phyloP scores from a whole-genome alignment of 257 asterid species.

The Parsonsia alboflavescens region DNA sequence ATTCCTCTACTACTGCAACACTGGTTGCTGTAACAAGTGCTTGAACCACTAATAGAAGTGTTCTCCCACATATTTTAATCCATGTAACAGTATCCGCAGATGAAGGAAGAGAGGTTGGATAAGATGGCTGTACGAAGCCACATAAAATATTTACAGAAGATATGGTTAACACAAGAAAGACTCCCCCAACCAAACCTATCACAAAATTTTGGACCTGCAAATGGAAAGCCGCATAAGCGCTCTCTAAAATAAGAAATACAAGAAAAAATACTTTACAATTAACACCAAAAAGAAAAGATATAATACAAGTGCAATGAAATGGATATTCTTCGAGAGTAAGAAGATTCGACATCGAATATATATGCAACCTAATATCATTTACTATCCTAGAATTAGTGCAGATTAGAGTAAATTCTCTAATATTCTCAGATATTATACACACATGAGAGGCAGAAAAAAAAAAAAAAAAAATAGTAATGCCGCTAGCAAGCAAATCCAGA shows the following conservation, averaged over 20 bases:
- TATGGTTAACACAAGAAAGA: constrained; percentile 54
- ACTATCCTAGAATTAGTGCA: neutral
- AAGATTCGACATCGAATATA: neutral
- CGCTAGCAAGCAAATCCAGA: neutral
- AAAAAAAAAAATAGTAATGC: neutral
- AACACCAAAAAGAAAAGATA: neutral
- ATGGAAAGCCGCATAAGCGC: constrained; percentile 22
- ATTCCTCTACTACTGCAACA: constrained; percentile 73
- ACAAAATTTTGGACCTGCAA: constrained; percentile 60
- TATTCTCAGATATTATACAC: neutral
- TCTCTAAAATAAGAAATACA: neutral
- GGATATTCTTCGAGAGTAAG: neutral
- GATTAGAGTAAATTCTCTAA: neutral
- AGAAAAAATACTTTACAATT: neutral
- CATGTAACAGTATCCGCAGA: constrained; percentile 43
- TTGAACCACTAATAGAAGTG: constrained; percentile 40
- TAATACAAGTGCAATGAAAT: neutral
- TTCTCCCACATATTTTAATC: constrained; percentile 46
- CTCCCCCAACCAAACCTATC: constrained; percentile 77
- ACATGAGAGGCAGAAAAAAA: neutral
- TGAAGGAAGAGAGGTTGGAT: constrained; percentile 47
- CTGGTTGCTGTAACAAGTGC: constrained; percentile 63
- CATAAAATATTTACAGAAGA: constrained; percentile 49
- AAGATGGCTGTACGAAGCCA: constrained; percentile 60
- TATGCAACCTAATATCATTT: no score